Percentiles rank a stretch among this genome's conserved stretches.
Evolutionary conservation across 352 stramenopile genomes (phyloP).

Genomic region (Phytophthora macrochlamydospora): DNA sequence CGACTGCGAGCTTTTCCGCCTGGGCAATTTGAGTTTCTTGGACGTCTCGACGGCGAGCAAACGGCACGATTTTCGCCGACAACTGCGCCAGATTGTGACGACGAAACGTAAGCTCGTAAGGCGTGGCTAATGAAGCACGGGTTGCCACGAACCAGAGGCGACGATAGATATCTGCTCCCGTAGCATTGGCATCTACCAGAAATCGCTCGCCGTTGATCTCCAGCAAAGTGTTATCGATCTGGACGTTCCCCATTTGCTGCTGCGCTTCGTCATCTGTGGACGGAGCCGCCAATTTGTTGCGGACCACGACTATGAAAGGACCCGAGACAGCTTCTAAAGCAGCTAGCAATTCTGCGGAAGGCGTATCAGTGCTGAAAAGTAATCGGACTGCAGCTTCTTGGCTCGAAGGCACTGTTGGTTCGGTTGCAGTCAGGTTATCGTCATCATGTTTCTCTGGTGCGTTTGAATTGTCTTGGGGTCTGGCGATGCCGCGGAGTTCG

Average conservation of each 20-base stretch:
- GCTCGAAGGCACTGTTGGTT: not conserved
- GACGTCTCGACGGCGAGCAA: conserved; percentile 58
- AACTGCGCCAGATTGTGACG: conserved; percentile 61
- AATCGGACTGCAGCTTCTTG: conserved; percentile 8
- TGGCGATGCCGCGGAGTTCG: conserved; percentile 35
- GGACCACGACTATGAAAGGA: conserved; percentile 41
- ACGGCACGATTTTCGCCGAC: conserved; percentile 59
- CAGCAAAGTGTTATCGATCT: conserved; percentile 45
- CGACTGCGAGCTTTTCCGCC: conserved; percentile 37
- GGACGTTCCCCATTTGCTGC: conserved; percentile 44
- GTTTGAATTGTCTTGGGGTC: conserved; percentile 6
- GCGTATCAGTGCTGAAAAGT: conserved; percentile 8
- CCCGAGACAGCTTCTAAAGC: conserved; percentile 26
- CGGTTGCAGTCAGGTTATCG: conserved; percentile 10
- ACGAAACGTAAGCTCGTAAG: conserved; percentile 56
- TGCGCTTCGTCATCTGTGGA: conserved; percentile 28
- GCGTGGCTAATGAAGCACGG: conserved; percentile 39
- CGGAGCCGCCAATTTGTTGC: conserved; percentile 25
- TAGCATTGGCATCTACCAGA: conserved; percentile 18
- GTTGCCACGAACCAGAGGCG: conserved; percentile 36
- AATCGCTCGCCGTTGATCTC: conserved; percentile 61
- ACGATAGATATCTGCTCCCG: conserved; percentile 36
- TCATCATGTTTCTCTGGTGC: conserved; percentile 19
- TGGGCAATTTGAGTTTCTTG: conserved; percentile 57
- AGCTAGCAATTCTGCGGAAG: conserved; percentile 7